A percentile compares a stretch with the other conserved stretches of the same genome.
These are phyloP conservation scores for Dichotomopilus funicola DNA, from an alignment of 2,329 filamentous ascomycete genomes.

Conservation along the genomic window DNA sequence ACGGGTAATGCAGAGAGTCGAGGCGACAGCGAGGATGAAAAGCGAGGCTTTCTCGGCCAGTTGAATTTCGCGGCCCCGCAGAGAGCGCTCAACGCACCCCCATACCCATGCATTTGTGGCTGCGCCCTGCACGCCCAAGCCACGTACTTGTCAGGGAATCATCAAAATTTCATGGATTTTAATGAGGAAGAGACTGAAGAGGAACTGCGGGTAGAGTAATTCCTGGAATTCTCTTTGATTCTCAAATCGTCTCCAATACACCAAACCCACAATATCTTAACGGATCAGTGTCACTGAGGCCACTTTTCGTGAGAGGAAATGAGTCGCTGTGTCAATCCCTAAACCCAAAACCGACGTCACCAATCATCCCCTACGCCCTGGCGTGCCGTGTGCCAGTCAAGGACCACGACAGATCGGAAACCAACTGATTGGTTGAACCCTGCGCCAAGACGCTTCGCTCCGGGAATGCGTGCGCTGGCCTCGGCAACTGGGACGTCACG, in stretches of 20 bases:
- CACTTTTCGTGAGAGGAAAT: not conserved
- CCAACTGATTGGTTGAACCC: not conserved
- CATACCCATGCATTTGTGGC: not conserved
- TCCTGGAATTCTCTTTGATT: not conserved
- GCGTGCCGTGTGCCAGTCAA: not conserved
- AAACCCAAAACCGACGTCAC: not conserved
- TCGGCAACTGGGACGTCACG: conserved; percentile 5
- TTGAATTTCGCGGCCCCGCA: conserved; percentile 1
- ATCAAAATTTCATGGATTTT: not conserved
- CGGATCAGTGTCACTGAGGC: not conserved
- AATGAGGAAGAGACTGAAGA: no score
- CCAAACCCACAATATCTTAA: not conserved
- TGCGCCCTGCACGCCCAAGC: not conserved
- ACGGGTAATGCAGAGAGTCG: not conserved
- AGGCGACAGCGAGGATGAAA: not conserved
- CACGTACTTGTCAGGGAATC: not conserved
- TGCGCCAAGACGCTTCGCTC: conserved; percentile 5
- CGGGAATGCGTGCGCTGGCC: conserved; percentile 1
- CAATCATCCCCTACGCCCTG: not conserved
- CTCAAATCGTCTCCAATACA: not conserved
- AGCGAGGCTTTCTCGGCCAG: conserved; percentile 1
- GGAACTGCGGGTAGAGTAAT: not conserved
- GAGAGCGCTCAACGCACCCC: not conserved
- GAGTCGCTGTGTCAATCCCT: not conserved
- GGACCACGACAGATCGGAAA: not conserved